Evolutionary conservation across 2,329 filamentous ascomycete species (phyloP).

Genomic region (Penicillium occitanis): DNA sequence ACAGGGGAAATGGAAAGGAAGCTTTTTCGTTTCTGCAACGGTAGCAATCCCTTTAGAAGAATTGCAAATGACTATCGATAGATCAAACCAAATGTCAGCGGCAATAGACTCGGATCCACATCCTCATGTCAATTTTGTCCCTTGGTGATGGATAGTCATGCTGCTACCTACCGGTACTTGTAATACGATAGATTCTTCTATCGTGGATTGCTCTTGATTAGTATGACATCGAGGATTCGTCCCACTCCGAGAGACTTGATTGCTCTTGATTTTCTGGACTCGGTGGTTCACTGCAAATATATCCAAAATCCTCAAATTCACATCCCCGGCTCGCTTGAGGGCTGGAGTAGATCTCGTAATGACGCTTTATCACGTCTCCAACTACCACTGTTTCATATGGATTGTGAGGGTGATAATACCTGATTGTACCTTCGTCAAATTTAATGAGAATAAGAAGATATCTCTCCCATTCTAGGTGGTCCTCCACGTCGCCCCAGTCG

Average conservation of each 20-base stretch:
- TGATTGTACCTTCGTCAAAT: background rate
- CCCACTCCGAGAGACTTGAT: background rate
- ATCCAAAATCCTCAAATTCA: background rate
- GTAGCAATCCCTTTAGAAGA: background rate
- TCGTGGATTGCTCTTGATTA: background rate
- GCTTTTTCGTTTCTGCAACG: background rate
- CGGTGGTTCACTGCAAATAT: background rate
- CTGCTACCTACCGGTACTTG: background rate
- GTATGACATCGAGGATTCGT: background rate
- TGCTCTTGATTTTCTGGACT: background rate
- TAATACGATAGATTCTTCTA: background rate
- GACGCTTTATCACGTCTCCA: background rate
- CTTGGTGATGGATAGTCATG: background rate
- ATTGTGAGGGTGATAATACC: background rate
- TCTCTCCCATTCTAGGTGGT: background rate
- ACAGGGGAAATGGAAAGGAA: background rate
- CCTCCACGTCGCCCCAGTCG: background rate
- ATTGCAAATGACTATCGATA: background rate
- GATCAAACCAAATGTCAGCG: background rate
- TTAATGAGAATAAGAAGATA: background rate
- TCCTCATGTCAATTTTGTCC: background rate
- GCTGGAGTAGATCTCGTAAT: background rate
- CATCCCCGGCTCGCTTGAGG: background rate
- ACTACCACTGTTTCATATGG: background rate
- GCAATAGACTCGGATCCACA: background rate